phyloP scores from a whole-genome alignment of 306 rosid species.

The Mimosa pudica region DNA sequence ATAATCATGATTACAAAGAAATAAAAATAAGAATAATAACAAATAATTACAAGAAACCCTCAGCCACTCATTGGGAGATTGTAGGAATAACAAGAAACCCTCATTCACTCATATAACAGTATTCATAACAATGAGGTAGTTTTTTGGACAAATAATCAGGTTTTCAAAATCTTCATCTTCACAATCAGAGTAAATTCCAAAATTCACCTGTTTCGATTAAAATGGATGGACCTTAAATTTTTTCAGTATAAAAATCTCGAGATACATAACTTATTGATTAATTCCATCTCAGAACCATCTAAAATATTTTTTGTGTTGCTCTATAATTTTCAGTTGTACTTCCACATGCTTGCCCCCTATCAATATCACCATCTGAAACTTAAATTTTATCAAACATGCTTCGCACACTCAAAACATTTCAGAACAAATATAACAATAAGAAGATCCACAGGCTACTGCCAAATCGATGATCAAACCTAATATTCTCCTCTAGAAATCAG shows the following conservation, averaged over 20 bases:
- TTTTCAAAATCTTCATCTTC: neutral
- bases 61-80: too few species aligned
- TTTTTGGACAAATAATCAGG: too few species aligned
- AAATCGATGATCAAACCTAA: neutral
- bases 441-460: neutral
- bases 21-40: too few species aligned
- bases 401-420: neutral
- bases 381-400: neutral
- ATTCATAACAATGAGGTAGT: too few species aligned
- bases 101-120: too few species aligned
- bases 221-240: neutral
- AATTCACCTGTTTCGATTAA: neutral
- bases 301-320: neutral
- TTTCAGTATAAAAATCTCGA: neutral
- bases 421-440: neutral
- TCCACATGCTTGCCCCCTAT: neutral
- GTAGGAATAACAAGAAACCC: too few species aligned
- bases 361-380: neutral
- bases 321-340: neutral
- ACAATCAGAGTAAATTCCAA: neutral
- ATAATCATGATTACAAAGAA: too few species aligned
- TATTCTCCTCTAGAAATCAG: constrained; percentile 25
- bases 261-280: neutral
- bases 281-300: neutral
- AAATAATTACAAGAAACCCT: too few species aligned